A percentile compares a stretch with the other conserved stretches of the same genome.
phyloP scores from a whole-genome alignment of 2,329 filamentous ascomycete species.

The Pseudogymnoascus verrucosus region DNA sequence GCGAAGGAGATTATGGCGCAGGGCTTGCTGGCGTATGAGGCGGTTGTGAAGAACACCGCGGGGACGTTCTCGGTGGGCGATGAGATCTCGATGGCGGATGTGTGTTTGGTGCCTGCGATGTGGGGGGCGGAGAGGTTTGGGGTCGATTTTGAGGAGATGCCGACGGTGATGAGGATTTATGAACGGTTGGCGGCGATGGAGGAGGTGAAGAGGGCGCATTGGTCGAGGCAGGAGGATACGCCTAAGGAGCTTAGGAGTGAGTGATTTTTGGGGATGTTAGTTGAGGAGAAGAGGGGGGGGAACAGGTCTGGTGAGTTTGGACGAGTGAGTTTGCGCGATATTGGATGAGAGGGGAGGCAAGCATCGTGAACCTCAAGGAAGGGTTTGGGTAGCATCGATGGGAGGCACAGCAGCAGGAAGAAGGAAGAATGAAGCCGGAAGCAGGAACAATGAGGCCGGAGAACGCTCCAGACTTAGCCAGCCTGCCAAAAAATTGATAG shows the following conservation, averaged over 20 bases:
- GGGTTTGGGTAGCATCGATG: not conserved
- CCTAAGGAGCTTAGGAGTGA: conserved; percentile 35
- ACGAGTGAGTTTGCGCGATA: not conserved
- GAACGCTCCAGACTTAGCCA: not conserved
- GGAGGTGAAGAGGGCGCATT: conserved; percentile 45
- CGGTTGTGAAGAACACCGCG: conserved; percentile 30
- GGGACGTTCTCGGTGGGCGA: conserved; percentile 50
- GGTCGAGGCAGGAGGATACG: conserved; percentile 46
- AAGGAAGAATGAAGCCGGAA: not conserved
- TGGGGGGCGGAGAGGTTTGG: conserved; percentile 49
- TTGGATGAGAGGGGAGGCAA: not conserved
- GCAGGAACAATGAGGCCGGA: not conserved
- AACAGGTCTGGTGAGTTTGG: not conserved
- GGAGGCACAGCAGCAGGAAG: not conserved
- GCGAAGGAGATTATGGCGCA: conserved; percentile 41
- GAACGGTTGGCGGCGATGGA: conserved; percentile 39
- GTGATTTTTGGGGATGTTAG: not conserved
- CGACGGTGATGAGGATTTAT: conserved; percentile 38
- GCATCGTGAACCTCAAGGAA: not conserved
- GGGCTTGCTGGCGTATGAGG: conserved; percentile 51
- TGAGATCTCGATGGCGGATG: conserved; percentile 48
- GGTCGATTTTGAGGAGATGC: conserved; percentile 43
- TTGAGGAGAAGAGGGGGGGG: not conserved
- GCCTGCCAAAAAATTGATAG: not conserved
- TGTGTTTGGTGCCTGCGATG: conserved; percentile 48